Evolutionary conservation across 2,329 filamentous ascomycete genomes (phyloP), one percentile per base, ranked within the genome.

Genomic region (Colletotrichum nymphaeae): DNA sequence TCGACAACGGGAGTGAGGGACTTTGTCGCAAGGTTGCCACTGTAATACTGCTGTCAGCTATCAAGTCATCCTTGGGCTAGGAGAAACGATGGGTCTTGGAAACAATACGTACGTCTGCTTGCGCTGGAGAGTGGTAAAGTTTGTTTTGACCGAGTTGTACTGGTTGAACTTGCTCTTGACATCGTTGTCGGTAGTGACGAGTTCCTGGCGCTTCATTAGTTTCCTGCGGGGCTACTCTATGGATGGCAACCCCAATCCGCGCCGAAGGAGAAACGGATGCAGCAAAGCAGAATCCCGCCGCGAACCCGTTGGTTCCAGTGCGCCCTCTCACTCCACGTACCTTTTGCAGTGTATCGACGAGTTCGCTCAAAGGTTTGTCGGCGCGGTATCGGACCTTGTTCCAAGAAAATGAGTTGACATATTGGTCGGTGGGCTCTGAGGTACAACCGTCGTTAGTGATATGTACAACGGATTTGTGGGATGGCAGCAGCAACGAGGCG

Each of bases 341-440:
- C 91, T 97, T 98, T 81, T 97, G 95, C 72, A 99, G 86, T 53
- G 92, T 92, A 82, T 95, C 93, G 78, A 98, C 93, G 73, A 98
- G 88, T 80, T 98, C 96, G 69, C 91, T 89, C 74, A 99, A 90
- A 63, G 96, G 91, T 82, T 96, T 97, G 83, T 99, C 97, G 75
- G 94, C 93, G 79, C 97, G 92, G 84, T 98, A 99, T 82, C 98
- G 97, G 84, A 97, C 94, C 84, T 97, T 98, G 86, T 98, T 98
- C 97, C 97, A 99, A 76, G 91, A 90, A 84, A 98, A 99, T 68
- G 90, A 92, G 80, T 92, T 91, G 58, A 99, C 87, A 81, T 98
- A 99, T 81, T 96, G 93, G 78, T 98, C 96, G 74, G 96, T 95
- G n/a, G 97, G 95, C 83, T 97, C 96, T 98, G 81, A 46, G 70